Evolutionary conservation across 2,329 filamentous ascomycete species (phyloP).

Genomic region (Nannizzia gypsea): DNA sequence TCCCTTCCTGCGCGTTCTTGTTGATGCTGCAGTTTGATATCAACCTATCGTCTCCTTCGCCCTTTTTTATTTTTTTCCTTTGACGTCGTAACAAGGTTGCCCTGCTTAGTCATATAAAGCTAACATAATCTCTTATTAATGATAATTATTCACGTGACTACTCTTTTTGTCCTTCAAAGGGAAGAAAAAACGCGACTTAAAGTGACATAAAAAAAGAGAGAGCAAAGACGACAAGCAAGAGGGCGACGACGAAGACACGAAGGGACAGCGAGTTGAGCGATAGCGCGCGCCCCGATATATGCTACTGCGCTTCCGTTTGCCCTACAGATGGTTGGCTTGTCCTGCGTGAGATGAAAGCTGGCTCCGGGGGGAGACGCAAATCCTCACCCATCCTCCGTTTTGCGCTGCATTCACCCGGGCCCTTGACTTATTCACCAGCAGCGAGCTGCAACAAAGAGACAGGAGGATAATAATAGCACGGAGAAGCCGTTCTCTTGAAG

Average conservation of each 20-base stretch:
- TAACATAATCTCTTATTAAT: neutral
- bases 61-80: too few relatives aligned
- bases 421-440: neutral
- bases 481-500: neutral
- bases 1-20: too few relatives aligned
- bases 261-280: neutral
- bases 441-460: neutral
- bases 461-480: neutral
- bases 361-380: neutral
- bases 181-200: neutral
- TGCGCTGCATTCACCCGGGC: constrained; percentile 11
- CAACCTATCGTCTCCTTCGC: too few relatives aligned
- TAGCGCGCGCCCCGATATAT: neutral
- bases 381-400: constrained; percentile 7
- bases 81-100: too few relatives aligned
- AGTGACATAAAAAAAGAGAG: neutral
- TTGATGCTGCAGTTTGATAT: too few relatives aligned
- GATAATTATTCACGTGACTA: neutral
- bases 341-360: constrained; percentile 1
- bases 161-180: neutral
- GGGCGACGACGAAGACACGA: neutral
- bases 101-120: neutral
- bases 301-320: neutral
- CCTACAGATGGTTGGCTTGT: neutral
- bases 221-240: neutral